Conservation (phyloP, 331 rosid species). For the Stylosanthes scabra region DNA sequence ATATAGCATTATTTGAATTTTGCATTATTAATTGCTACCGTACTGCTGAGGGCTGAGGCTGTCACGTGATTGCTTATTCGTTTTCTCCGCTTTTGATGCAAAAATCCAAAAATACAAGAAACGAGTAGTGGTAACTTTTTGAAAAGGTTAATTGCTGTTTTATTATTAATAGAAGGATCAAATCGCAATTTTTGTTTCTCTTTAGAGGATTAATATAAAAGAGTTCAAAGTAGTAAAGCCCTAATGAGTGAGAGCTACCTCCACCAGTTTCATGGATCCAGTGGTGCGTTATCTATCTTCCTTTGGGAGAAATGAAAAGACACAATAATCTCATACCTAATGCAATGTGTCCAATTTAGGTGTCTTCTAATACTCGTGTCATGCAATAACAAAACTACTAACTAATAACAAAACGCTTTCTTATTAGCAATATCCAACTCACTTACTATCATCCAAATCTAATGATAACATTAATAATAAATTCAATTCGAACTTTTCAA, state of each 20-base stretch:
- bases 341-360: background rate
- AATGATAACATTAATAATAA: too few species aligned
- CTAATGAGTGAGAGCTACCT: background rate
- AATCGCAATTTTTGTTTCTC: background rate
- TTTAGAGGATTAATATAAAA: background rate
- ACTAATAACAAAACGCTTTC: background rate
- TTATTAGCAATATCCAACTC: background rate
- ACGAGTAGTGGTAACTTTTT: background rate
- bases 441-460: background rate
- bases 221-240: background rate
- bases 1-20: too few species aligned
- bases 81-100: background rate
- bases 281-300: background rate
- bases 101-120: background rate
- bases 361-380: conserved; percentile 1
- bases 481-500: too few species aligned
- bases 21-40: background rate
- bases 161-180: background rate
- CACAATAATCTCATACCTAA: background rate
- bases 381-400: background rate
- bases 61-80: conserved; percentile 30
- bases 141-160: background rate
- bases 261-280: background rate
- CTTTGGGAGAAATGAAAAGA: background rate
- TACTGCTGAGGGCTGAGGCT: background rate